These are phyloP conservation scores for Fraxinus nigra DNA, from an alignment of 305 asterid species.

Conservation along the genomic window DNA sequence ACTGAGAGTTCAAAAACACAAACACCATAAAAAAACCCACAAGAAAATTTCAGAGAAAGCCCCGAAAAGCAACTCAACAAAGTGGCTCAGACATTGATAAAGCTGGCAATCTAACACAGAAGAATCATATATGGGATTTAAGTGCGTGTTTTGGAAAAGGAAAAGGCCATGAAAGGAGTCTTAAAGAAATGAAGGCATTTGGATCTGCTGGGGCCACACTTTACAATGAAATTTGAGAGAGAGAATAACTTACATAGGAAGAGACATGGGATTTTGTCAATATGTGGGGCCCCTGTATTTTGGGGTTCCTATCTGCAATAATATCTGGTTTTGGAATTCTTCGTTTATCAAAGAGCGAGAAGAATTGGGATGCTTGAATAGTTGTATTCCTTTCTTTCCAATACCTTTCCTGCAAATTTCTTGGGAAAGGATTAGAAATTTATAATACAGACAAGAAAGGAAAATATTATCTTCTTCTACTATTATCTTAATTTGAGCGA, in stretches of 20 bases:
- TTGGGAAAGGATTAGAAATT: neutral
- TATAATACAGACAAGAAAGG: neutral
- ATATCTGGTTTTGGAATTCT: neutral
- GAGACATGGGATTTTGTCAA: slow-evolving; percentile 71
- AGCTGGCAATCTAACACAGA: slow-evolving; percentile 35
- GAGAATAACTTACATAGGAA: slow-evolving; percentile 49
- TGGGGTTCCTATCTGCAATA: neutral
- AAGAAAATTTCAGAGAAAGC: slow-evolving; percentile 9
- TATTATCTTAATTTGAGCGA: neutral
- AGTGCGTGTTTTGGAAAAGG: slow-evolving; percentile 23
- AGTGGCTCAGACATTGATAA: slow-evolving; percentile 27
- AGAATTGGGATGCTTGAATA: neutral
- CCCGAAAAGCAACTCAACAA: slow-evolving; percentile 12
- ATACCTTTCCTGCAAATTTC: neutral
- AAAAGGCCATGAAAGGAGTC: slow-evolving; percentile 43
- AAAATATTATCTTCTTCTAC: neutral
- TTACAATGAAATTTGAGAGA: slow-evolving; percentile 32
- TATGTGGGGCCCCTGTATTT: slow-evolving; percentile 34
- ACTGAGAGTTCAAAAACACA: slow-evolving; percentile 15
- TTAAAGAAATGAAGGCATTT: slow-evolving; percentile 41
- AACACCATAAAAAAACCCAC: slow-evolving; percentile 19
- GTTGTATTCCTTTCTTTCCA: neutral
- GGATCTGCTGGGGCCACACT: slow-evolving; percentile 72
- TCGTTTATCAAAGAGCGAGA: neutral
- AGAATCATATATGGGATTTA: neutral